Evolutionary conservation across 495 filamentous ascomycete species (phyloP), one percentile per base, ranked within the genome.

Genomic region (Talaromyces borbonicus): DNA sequence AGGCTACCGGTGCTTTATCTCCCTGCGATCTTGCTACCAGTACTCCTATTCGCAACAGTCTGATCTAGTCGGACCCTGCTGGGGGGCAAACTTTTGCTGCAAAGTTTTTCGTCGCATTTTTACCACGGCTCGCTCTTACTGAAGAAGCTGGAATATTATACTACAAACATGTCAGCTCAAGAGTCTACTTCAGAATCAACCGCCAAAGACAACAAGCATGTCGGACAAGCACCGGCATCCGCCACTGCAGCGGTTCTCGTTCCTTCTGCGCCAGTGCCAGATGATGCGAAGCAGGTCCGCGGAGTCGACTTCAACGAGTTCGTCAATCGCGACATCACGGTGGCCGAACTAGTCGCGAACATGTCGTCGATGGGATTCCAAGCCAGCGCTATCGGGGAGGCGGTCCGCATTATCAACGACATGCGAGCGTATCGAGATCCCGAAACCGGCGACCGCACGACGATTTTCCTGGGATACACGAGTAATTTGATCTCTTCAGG

Each of bases 401-500:
- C 90, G 3, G 77, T 85, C 38, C 69, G 79, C 27, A 92, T 96
- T 49, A 83, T 99, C 56, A 87, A 99, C 53, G 79, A 84, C n/a
- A 97, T 99, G 92, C 75, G 86, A 45, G 68, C 78, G 15, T 96
- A 81, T 73, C 69, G 73, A 29, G 80, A 93, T 54, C 78, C 84
- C 0, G 81, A 85, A 55, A 83, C 83, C 2, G 73, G 71, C 22
- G 74, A 80, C 11, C 75, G 73, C 52, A 89, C 88, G 6, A 96
- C 90, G 37, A 90, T 97, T 59, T 96, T 96, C 66, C 81, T 96
- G 15, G 93, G 93, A 32, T 99, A 93, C 65, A 97, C 92, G 20
- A 92, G 85, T 15, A 97, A 99, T 60, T 71, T 99, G 45, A 93
- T 98, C 52, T 97, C 92, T 1, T 97, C 90, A 15, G 92, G 93